Base-by-base conservation (phyloP, 2,329 filamentous ascomycete genomes). In the Thielaviopsis populi region DNA sequence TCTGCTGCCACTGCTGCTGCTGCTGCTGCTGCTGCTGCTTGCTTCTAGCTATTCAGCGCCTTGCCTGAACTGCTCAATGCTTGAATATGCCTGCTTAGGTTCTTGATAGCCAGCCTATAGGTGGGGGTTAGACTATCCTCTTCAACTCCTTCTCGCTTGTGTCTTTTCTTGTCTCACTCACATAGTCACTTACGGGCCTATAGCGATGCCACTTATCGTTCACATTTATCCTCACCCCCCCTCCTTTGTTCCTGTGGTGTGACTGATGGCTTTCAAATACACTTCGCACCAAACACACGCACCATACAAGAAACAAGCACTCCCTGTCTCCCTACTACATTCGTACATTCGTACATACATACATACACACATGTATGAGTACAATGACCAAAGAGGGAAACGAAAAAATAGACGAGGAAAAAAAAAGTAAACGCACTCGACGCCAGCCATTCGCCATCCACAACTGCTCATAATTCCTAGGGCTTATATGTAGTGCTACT, bases 111-210 rank as follows among this genome's bases (percentile, higher is more conserved):
- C 30, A 33, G 30, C 30, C 30, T 33, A 11, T 50, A 10, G 22
- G 19, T 50, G 46, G 46, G 46, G 46, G 46, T 50, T 50, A 11
- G 46, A 15, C 46, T 27, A 50, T 27, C 46, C 46, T 33, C 27
- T 37, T 56, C 53, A 56, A 56, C 27, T 56, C 53, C 53, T 56
- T 56, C 53, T 56, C 53, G 53, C 53, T 56, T 56, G 15, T 56
- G 13, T 37, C 53, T 56, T 22, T 33, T 30, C 30, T n/a, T 56
- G 53, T 56, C 53, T 56, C 53, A 56, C 53, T 56, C 50, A 54
- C 30, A 54, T 13, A 33, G 15, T 30, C 53, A 33, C 53, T 13
- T 37, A 37, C 3, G 37, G 27, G 15, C 17, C 53, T 56, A 56
- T 56, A 56, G 24, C n/a, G 17, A 56, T 33, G 27, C 53, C 53